Evolutionary conservation across 2,329 filamentous ascomycete genomes (phyloP).

Genomic region (Pestalotiopsis sp.): DNA sequence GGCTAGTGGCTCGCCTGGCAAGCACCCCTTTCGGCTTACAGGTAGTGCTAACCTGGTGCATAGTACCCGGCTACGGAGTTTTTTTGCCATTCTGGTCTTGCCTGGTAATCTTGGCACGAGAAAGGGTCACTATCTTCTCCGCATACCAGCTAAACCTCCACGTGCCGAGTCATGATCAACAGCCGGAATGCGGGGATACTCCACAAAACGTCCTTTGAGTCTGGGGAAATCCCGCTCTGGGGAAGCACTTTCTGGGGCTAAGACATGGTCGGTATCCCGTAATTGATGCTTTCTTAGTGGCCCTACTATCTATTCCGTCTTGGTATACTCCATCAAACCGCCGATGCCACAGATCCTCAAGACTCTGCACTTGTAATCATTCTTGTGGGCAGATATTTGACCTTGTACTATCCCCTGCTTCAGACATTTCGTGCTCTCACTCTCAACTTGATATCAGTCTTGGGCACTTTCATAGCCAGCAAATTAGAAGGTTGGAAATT

Average conservation of each 20-base stretch:
- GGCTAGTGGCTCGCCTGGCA: not conserved
- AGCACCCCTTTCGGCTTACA: not conserved
- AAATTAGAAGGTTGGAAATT: not conserved
- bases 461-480: not conserved
- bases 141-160: not conserved
- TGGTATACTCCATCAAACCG: not conserved
- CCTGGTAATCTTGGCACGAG: not conserved
- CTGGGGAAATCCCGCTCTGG: not conserved
- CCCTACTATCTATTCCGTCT: not conserved
- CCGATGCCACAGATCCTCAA: not conserved
- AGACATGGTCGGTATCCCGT: not conserved
- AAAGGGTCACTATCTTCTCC: not conserved
- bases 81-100: not conserved
- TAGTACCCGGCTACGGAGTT: not conserved
- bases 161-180: not conserved
- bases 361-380: too few relatives aligned
- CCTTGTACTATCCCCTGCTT: too few relatives aligned
- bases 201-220: not conserved
- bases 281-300: not conserved
- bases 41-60: not conserved
- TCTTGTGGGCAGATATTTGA: too few relatives aligned
- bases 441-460: not conserved
- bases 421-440: not conserved
- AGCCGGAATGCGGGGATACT: not conserved
- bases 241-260: not conserved